Evolutionary conservation across 495 filamentous ascomycete genomes (phyloP), one percentile per base, ranked within the genome.

Genomic region (Hyaloscypha finlandica): DNA sequence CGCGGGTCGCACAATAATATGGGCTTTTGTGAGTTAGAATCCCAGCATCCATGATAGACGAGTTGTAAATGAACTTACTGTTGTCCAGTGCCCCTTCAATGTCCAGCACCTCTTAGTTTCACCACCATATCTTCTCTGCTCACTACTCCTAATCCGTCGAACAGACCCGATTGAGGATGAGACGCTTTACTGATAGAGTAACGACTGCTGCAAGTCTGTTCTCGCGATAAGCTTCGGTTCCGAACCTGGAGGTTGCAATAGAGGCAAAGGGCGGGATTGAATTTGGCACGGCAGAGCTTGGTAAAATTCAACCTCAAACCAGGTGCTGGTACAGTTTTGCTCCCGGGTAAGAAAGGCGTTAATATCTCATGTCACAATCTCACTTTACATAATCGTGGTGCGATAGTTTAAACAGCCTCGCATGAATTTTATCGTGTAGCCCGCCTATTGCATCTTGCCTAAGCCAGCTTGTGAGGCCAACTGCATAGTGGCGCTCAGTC

Each of bases 1-100:
- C 16, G 57, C 6, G 29, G 30, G n/a, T 22, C 1, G 33, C 8
- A 59, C n/a, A 39, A 59, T 61, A 22, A 42, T n/a, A n/a, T n/a
- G 45, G 22, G 42, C 59, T 61, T 39, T 61, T n/a, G 32, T 42
- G 37, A 22, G 59, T 61, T 61, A 61, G 59, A 35, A 25, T 61
- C 37, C 19, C 37, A 4, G 22, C 5, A 45, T 39, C 29, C 32
- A 25, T 61, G 29, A n/a, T 61, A n/a, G 2, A 61, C 37, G 14
- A 61, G 59, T 20, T 37, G 45, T 9, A 61, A 29, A 22, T 30
- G 33, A 22, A 61, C 59, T 20, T 61, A 61, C 59, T 22, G 37
- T 29, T 25, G 6, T n/a, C 59, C 35, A 48, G 45, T 29, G 42
- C 30, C 22, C 1, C 53, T 30, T 32, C 20, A 6, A 8, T 11